phyloP scores from a whole-genome alignment of 2,329 filamentous ascomycete genomes.

The Keithomyces neogunnii region DNA sequence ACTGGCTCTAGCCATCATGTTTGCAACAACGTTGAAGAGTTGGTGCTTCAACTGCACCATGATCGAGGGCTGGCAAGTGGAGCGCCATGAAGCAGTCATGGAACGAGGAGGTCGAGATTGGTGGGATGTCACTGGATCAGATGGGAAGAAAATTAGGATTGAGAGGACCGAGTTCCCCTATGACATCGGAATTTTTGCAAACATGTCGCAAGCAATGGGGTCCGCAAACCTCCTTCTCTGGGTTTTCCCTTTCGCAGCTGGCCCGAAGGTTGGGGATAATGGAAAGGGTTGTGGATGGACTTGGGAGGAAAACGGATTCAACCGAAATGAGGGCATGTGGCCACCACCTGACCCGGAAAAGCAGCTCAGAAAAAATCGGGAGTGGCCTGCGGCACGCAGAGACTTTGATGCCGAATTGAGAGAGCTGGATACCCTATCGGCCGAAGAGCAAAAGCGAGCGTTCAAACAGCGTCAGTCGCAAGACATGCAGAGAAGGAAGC shows the following conservation, averaged over 20 bases:
- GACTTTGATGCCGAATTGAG: conserved; percentile 24
- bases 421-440: conserved; percentile 23
- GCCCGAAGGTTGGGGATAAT: conserved; percentile 31
- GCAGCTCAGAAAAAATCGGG: conserved; percentile 32
- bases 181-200: conserved; percentile 66
- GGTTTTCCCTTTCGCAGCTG: conserved; percentile 58
- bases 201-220: conserved; percentile 70
- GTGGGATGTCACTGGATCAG: conserved; percentile 30
- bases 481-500: conserved; percentile 32
- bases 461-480: conserved; percentile 41
- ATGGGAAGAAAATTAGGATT: conserved; percentile 38
- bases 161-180: conserved; percentile 71
- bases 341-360: conserved; percentile 57
- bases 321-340: conserved; percentile 53
- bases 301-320: conserved; percentile 72
- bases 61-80: conserved; percentile 72
- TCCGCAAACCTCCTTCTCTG: conserved; percentile 56
- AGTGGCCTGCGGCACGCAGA: conserved; percentile 31
- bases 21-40: conserved; percentile 52
- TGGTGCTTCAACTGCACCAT: conserved; percentile 66
- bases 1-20: conserved; percentile 55
- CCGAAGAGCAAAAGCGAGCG: conserved; percentile 38
- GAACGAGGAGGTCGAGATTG: conserved; percentile 36
- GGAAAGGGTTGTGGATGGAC: conserved; percentile 41
- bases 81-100: conserved; percentile 52